phyloP scores from a whole-genome alignment of 2,329 filamentous ascomycete species.

The Colletotrichum abscissum region DNA sequence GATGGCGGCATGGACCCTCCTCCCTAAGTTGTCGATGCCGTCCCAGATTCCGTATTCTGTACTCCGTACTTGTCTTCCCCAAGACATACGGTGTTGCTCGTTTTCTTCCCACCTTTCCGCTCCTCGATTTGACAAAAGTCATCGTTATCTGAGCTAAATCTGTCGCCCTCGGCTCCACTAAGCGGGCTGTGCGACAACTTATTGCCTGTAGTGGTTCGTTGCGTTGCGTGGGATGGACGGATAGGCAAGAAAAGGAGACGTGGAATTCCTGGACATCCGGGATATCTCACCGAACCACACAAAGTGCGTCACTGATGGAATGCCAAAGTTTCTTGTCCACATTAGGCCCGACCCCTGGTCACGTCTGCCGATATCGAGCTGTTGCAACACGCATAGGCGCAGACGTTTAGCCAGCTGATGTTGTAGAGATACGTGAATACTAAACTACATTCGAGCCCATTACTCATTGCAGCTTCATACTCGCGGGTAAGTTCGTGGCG shows the following conservation, averaged over 20 bases:
- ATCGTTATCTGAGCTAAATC: constrained; percentile 26
- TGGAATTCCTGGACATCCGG: constrained; percentile 3
- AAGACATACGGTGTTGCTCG: constrained; percentile 30
- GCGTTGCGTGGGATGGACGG: constrained; percentile 26
- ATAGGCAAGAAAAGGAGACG: not conserved
- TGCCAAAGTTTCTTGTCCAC: constrained; percentile 14
- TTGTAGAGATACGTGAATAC: no score
- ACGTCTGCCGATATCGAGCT: constrained; percentile 9
- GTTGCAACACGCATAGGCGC: not conserved
- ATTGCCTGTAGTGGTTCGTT: constrained; percentile 25
- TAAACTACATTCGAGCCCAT: not conserved
- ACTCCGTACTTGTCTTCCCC: constrained; percentile 12
- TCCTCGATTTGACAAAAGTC: constrained; percentile 19
- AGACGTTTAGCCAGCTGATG: not conserved
- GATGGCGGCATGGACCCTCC: not conserved
- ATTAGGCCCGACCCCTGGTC: constrained; percentile 13
- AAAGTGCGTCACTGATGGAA: not conserved
- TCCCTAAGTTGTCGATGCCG: not conserved
- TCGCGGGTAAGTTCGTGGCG: constrained; percentile 1
- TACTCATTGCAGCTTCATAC: not conserved
- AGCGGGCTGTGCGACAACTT: constrained; percentile 30
- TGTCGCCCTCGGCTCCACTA: constrained; percentile 19
- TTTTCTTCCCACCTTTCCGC: constrained; percentile 16
- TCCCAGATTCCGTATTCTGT: constrained; percentile 14
- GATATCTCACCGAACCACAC: constrained; percentile 9